Evolutionary conservation across 208 protist species (phyloP).

Genomic region (Leishmania mexicana): DNA sequence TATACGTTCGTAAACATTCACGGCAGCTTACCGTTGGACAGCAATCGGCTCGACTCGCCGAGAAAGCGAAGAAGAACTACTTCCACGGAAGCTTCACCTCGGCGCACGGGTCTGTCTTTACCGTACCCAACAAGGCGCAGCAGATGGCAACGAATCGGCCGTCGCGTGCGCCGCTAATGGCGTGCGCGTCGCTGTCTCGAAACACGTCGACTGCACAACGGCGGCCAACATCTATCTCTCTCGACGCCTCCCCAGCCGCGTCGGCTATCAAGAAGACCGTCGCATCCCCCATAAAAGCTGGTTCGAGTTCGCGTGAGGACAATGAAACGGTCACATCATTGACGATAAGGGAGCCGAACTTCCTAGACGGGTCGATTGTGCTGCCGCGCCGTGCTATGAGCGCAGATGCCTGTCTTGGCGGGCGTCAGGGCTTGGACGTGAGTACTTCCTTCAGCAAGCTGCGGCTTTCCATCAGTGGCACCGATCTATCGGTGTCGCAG

Average conservation of each 20-base stretch:
- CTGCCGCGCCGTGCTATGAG: constrained; percentile 46
- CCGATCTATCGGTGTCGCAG: constrained; percentile 6
- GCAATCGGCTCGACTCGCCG: constrained; percentile 61
- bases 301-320: background rate
- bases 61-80: constrained; percentile 70
- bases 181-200: constrained; percentile 13
- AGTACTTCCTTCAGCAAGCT: background rate
- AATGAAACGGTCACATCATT: constrained; percentile 3
- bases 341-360: constrained; percentile 2
- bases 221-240: constrained; percentile 19
- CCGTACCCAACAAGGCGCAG: constrained; percentile 64
- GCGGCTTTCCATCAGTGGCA: background rate
- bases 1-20: constrained; percentile 34
- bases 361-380: constrained; percentile 40
- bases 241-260: constrained; percentile 27
- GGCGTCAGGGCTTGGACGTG: constrained; percentile 1
- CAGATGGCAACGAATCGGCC: constrained; percentile 46
- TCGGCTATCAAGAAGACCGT: constrained; percentile 53
- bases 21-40: constrained; percentile 59
- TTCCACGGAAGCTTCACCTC: constrained; percentile 86
- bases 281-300: background rate
- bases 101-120: constrained; percentile 70
- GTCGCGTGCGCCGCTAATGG: constrained; percentile 34
- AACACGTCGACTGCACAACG: constrained; percentile 22
- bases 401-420: constrained; percentile 37